phyloP scores from a whole-genome alignment of 305 asterid species.

The Fraxinus platypoda region DNA sequence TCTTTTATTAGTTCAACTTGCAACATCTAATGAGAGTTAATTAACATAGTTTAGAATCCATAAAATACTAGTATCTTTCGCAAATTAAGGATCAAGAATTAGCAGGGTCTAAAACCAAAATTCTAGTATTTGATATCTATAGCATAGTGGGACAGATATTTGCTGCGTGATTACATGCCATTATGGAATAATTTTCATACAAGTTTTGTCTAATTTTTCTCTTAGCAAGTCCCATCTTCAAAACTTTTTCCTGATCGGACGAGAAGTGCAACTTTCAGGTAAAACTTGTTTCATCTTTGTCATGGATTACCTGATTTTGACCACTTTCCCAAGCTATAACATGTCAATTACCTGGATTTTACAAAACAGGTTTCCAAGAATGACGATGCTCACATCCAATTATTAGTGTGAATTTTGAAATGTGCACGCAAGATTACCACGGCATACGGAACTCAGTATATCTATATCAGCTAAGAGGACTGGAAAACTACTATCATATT shows the following conservation, averaged over 20 bases:
- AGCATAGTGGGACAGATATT: too few relatives aligned
- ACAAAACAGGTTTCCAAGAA: not conserved
- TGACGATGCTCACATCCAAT: not conserved
- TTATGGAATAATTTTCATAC: too few relatives aligned
- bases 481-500: not conserved
- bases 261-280: not conserved
- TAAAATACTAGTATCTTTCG: not conserved
- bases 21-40: not conserved
- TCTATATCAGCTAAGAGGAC: not conserved
- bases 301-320: not conserved
- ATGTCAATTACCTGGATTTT: not conserved
- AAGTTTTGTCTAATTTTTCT: too few relatives aligned
- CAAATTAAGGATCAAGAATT: too few relatives aligned
- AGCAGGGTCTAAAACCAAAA: too few relatives aligned
- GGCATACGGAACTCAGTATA: not conserved
- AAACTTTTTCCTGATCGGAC: too few relatives aligned
- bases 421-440: not conserved
- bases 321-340: not conserved
- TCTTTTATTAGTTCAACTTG: not conserved
- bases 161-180: too few relatives aligned
- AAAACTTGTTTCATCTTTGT: too few relatives aligned
- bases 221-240: too few relatives aligned
- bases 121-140: too few relatives aligned
- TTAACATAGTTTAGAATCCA: not conserved
- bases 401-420: not conserved